Percentiles rank a stretch among this genome's conserved stretches.
phyloP scores from a whole-genome alignment of 202 grass and related monocot species.

The Brachypodium distachyon region DNA sequence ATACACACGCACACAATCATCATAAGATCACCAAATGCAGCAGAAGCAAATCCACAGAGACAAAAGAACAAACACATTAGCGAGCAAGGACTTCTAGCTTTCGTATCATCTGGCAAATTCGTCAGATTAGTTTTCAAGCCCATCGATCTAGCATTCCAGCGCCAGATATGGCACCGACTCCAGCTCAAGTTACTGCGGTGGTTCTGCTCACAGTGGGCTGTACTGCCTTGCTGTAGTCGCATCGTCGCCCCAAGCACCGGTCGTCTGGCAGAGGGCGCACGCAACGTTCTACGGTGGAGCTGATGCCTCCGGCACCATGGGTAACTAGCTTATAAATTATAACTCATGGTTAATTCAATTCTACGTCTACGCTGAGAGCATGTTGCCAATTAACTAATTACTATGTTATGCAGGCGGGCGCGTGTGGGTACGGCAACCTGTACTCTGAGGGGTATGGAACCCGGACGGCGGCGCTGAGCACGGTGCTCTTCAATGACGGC shows the following conservation, averaged over 20 bases:
- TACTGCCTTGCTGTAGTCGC: neutral
- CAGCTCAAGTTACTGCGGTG: neutral
- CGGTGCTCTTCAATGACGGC: conserved; percentile 45
- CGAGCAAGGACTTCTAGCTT: neutral
- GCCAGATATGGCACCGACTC: neutral
- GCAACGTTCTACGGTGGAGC: conserved; percentile 57
- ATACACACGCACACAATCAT: neutral
- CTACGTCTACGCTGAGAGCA: too few species aligned
- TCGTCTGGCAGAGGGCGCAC: conserved; percentile 16
- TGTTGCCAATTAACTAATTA: too few species aligned
- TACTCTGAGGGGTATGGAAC: conserved; percentile 38
- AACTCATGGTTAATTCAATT: too few species aligned
- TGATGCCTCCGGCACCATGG: too few species aligned
- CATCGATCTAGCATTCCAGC: too few species aligned
- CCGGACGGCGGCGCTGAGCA: conserved; percentile 59
- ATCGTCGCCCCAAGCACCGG: neutral
- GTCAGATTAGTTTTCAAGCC: neutral
- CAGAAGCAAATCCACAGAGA: neutral
- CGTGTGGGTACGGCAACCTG: conserved; percentile 50
- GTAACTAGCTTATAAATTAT: too few species aligned
- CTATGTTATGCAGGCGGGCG: too few species aligned
- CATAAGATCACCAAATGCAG: neutral
- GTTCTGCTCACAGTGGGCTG: neutral
- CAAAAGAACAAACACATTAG: too few species aligned
- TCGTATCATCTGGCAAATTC: neutral